Evolutionary conservation across 2,329 filamentous ascomycete genomes (phyloP), one percentile per base, ranked within the genome.

Genomic region (Sclerotinia glacialis): DNA sequence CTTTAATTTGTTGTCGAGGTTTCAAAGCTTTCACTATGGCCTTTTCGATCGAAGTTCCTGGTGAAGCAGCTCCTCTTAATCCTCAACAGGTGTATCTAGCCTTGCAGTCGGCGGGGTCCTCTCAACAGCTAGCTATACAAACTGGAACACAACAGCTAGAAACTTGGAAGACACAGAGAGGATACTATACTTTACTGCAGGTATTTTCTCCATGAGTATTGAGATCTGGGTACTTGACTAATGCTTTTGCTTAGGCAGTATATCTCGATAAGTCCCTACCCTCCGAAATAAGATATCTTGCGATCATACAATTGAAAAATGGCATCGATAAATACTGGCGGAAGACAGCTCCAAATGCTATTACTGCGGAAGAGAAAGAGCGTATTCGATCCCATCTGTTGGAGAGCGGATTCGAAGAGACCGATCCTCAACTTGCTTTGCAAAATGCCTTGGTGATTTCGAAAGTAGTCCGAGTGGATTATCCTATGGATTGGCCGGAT

Each of bases 251-350:
- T 40, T 74, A 96, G 89, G 85, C 89, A 72, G 85, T 92, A 46
- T 97, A 93, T 76, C 84, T 97, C 70, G 91, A 97, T 79, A 87
- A 87, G 69, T 86, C 87, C 2, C 81, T 96, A 1, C 90, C 92
- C 1, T 79, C 86, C 67, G 89, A 96, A 74, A 85, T 94, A 64
- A 90, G 95, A 69, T 93, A 96, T 74, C 87, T 97, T 14, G 91
- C 94, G 65, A 87, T 98, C 67, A 97, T 98, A 72, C 91, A 97
- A 76, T 83, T 99, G 64, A 98, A 98, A 77, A 97, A 98, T 77
- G 95, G 93, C 65, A 93, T 98, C 78, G 94, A 98, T 77, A 93
- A 90, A 76, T 92, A 93, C 78, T 99, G 95, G 95, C 86, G 95
- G 75, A 92, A 83, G 76, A 79, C 44, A 72, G 78, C 67, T 61